Base-by-base conservation (phyloP, 441 rosid genomes). In the Adansonia madagascariensis region DNA sequence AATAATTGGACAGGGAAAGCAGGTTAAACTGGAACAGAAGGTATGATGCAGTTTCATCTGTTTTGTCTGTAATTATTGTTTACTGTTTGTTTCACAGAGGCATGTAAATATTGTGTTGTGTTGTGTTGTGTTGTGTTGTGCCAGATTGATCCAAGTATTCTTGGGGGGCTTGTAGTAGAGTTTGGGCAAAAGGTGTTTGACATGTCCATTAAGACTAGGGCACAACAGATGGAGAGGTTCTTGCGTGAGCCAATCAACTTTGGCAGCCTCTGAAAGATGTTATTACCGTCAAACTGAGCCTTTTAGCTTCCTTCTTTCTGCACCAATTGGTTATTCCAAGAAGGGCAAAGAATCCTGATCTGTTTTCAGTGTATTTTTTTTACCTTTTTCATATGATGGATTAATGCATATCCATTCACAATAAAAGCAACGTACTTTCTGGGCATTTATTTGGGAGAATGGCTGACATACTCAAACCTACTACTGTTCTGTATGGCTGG, bases 191-290 rank as follows among this genome's bases (percentile, higher is more conserved):
- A 93, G 95, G 90, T 95, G 82, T 88, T 95, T 79, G 99, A 95
- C 84, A 89, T 95, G 99, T 95, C 98, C 62, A 95, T 95, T 68
- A 88, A 60, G 90, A 91, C 96, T 0, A 90, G 97, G 80, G 97
- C 96, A 39, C 82, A 77, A 72, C 96, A 92, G 86, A 95, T 93
- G 97, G 96, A 95, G 89, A 90, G 98, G 87, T 89, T 90, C 79
- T 85, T 95, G 80, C 90, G 90, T 9, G 94, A 92, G 79, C 94
- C 97, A 53, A 55, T 80, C 12, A 79, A 86, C 76, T 1, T 47
- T 12, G 73, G 20, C 3, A 0, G 84, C 73, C 65, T 89, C 75
- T 91, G 80, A 87, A 81, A 52, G 72, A 67, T 74, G 79, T 60
- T 44, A 18, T 35, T 0, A 41, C 72, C 8, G 24, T 20, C 17